These are phyloP conservation scores for Gautieria morchelliformis DNA, from an alignment of 768 basidiomycete species.

Conservation along the genomic window DNA sequence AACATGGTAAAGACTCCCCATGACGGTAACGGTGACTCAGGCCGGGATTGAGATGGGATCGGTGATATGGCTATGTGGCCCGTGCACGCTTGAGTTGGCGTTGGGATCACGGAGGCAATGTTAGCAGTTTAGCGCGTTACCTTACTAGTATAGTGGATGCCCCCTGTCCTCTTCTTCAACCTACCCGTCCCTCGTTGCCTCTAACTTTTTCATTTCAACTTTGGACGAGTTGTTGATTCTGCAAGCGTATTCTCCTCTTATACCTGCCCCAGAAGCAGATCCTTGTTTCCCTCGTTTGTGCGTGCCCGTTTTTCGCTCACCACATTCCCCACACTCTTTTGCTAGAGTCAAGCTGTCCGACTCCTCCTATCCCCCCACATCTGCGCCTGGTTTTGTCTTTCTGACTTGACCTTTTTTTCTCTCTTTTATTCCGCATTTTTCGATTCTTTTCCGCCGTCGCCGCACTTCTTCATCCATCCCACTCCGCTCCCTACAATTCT, in stretches of 20 bases:
- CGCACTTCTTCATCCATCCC: constrained; percentile 28
- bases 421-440: constrained; percentile 4
- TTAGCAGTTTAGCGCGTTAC: background rate
- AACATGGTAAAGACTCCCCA: too few species aligned
- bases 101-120: background rate
- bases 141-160: background rate
- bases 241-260: background rate
- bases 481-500: constrained; percentile 15
- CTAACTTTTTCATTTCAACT: constrained; percentile 25
- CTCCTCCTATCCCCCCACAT: background rate
- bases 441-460: constrained; percentile 6
- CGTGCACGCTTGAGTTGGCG: background rate
- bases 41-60: too few species aligned
- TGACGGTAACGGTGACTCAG: too few species aligned
- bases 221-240: constrained; percentile 3
- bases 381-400: constrained; percentile 3
- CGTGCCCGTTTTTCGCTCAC: constrained; percentile 11
- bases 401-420: constrained; percentile 6
- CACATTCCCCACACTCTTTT: constrained; percentile 12
- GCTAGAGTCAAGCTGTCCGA: constrained; percentile 1
- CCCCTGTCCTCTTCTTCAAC: constrained; percentile 57
- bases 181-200: constrained; percentile 57
- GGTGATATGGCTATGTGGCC: background rate
- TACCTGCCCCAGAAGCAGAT: background rate
- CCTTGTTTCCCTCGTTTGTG: constrained; percentile 8